These are phyloP conservation scores for Thalassiosira mediterranea DNA, from an alignment of 352 stramenopile species.

Conservation along the genomic window DNA sequence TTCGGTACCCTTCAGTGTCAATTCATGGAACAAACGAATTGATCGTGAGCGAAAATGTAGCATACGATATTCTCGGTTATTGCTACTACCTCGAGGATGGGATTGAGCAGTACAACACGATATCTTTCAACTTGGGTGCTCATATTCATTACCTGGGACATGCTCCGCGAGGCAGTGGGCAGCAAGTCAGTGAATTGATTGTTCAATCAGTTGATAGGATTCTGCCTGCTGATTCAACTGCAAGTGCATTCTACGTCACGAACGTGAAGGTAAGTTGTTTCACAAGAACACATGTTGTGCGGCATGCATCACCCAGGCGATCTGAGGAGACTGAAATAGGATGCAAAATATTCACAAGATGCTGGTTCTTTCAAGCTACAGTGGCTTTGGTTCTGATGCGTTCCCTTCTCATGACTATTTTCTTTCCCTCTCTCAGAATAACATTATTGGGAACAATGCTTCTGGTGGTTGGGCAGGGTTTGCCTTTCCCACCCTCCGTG, in stretches of 20 bases:
- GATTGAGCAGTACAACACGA: conserved; percentile 65
- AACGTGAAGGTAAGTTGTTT: too few species aligned
- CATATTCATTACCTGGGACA: conserved; percentile 55
- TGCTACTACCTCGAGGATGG: conserved; percentile 76
- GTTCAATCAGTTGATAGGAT: conserved; percentile 34
- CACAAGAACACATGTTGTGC: too few species aligned
- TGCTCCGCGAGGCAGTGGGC: conserved; percentile 10
- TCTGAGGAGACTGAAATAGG: too few species aligned
- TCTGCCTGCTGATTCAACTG: conserved; percentile 63
- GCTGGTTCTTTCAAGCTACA: too few species aligned
- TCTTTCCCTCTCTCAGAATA: too few species aligned
- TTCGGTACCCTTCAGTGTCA: too few species aligned
- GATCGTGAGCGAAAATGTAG: conserved; percentile 60
- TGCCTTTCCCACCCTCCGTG: conserved; percentile 47
- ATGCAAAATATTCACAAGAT: too few species aligned
- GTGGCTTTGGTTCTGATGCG: too few species aligned
- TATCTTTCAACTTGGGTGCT: conserved; percentile 67
- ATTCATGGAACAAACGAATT: conserved; percentile 46
- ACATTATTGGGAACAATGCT: conserved; percentile 66
- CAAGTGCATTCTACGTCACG: conserved; percentile 70
- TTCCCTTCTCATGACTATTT: too few species aligned
- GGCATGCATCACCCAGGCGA: too few species aligned
- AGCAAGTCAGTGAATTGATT: conserved; percentile 14
- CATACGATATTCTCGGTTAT: conserved; percentile 63
- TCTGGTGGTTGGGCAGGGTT: conserved; percentile 67